Conservation (phyloP, 1,139 yeast species). For the Candida sp. region DNA sequence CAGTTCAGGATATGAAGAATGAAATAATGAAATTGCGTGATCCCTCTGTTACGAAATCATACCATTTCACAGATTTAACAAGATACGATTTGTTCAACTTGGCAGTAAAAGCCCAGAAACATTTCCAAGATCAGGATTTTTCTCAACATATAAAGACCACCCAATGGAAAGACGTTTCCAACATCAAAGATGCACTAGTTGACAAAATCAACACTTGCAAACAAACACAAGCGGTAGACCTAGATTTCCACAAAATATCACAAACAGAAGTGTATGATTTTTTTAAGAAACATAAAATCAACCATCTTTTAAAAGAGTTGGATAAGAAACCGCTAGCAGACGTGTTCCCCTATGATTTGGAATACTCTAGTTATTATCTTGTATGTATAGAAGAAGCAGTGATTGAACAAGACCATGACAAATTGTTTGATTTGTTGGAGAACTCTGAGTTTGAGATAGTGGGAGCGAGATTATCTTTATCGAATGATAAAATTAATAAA, state of each 20-base stretch:
- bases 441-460: constrained; percentile 21
- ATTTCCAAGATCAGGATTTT: constrained; percentile 4
- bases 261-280: constrained; percentile 2
- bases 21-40: constrained; percentile 10
- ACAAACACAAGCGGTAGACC: constrained; percentile 6
- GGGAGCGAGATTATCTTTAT: constrained; percentile 24
- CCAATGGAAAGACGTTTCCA: constrained; percentile 7
- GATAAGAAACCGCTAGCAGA: constrained; percentile 7
- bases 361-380: constrained; percentile 22
- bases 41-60: constrained; percentile 13
- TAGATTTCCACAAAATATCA: constrained; percentile 1
- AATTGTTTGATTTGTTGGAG: constrained; percentile 19
- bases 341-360: constrained; percentile 29
- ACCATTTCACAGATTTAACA: constrained; percentile 27
- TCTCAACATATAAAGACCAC: constrained; percentile 1
- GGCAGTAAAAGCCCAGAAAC: constrained; percentile 17
- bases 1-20: constrained; percentile 13
- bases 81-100: constrained; percentile 26
- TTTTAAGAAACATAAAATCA: constrained; percentile 5
- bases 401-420: constrained; percentile 16
- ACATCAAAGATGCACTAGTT: constrained; percentile 9
- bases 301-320: constrained; percentile 2
- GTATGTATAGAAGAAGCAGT: constrained; percentile 30
- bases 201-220: constrained; percentile 5
- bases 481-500: constrained; percentile 11